phyloP scores from a whole-genome alignment of 116 monocot genomes.

The Cymodocea nodosa region DNA sequence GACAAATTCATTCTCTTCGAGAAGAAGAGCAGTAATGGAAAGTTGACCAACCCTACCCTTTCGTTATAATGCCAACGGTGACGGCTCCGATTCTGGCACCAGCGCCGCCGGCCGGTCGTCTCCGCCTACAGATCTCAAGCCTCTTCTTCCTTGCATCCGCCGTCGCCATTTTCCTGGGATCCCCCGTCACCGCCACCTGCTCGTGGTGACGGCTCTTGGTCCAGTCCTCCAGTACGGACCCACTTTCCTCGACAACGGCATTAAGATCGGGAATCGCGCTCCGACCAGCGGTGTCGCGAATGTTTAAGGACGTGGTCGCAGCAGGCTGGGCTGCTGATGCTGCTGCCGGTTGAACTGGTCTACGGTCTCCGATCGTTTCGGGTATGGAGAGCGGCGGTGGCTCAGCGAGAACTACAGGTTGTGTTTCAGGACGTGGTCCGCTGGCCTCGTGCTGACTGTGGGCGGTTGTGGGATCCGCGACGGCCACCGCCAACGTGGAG shows the following conservation, averaged over 20 bases:
- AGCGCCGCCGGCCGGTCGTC: not conserved
- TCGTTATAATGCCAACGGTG: too few species aligned
- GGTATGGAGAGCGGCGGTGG: not conserved
- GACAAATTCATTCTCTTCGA: too few species aligned
- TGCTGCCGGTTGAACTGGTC: not conserved
- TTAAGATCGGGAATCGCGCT: not conserved
- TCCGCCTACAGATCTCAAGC: slow-evolving; percentile 1
- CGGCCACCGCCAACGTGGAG: not conserved
- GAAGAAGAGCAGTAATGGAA: too few species aligned
- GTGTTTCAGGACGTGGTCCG: not conserved
- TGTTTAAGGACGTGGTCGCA: not conserved
- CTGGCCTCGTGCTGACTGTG: not conserved
- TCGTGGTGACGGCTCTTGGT: not conserved
- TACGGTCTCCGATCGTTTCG: not conserved
- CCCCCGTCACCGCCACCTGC: not conserved
- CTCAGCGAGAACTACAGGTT: not conserved
- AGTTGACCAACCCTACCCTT: too few species aligned
- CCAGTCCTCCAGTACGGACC: not conserved
- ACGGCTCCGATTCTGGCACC: not conserved
- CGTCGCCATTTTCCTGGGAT: slow-evolving; percentile 1
- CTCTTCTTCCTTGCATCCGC: slow-evolving; percentile 5
- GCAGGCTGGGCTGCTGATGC: not conserved
- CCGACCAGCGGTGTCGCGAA: not conserved
- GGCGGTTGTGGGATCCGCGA: not conserved
- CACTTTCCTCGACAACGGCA: slow-evolving; percentile 1